A percentile compares a stretch with the other conserved stretches of the same genome.
Conservation (phyloP, 2,329 filamentous ascomycete genomes). For the Dichotomopilus funicola region DNA sequence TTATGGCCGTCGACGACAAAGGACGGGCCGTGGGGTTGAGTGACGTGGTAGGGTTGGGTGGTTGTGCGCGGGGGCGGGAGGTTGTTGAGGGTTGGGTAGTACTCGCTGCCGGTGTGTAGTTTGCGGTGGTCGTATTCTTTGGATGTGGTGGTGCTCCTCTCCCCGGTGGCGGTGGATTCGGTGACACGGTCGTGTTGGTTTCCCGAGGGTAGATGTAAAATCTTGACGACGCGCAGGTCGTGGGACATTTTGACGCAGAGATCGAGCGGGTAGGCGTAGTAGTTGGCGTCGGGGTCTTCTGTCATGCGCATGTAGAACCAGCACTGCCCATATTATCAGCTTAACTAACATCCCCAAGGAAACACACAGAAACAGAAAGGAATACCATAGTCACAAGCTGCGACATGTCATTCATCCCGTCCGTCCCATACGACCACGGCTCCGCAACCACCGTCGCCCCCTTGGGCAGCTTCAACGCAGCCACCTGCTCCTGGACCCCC, state of each 20-base stretch:
- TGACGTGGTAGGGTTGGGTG: conserved; percentile 53
- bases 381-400: conserved; percentile 43
- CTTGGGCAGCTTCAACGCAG: conserved; percentile 37
- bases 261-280: conserved; percentile 52
- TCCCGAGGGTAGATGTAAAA: conserved; percentile 42
- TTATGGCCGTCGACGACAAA: conserved; percentile 50
- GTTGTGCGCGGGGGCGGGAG: conserved; percentile 33
- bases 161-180: conserved; percentile 30
- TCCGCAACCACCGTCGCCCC: conserved; percentile 42
- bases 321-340: conserved; percentile 18
- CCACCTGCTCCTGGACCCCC: conserved; percentile 38
- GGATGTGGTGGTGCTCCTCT: conserved; percentile 29
- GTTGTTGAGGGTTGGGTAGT: conserved; percentile 33
- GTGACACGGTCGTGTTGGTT: conserved; percentile 26
- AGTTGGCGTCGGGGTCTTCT: conserved; percentile 43
- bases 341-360: background rate
- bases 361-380: no score
- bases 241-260: conserved; percentile 46
- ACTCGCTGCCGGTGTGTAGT: conserved; percentile 34
- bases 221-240: conserved; percentile 42
- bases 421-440: conserved; percentile 50
- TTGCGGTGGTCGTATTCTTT: conserved; percentile 36
- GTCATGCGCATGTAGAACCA: conserved; percentile 36
- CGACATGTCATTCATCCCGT: conserved; percentile 46
- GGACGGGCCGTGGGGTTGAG: conserved; percentile 60